Evolutionary conservation across 306 rosid genomes (phyloP), one percentile per base, ranked within the genome.

Genomic region (Senna siamea): DNA sequence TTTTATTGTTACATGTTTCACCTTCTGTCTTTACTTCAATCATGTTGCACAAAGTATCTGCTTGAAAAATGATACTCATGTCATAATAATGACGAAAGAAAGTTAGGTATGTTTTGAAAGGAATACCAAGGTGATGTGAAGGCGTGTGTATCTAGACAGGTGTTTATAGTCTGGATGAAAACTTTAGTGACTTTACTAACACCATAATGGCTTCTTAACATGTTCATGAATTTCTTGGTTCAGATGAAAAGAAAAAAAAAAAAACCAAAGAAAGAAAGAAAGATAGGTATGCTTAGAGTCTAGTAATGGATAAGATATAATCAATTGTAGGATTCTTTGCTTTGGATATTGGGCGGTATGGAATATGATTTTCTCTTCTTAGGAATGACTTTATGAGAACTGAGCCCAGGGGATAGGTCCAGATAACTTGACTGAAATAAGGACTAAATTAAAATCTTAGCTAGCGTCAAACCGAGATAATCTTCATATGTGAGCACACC

Each of bases 131-230:
- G 11, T 41, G 13, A 41, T 37, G 7, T 37, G 3, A 5, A 37
- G 12, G 28, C 19, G 28, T 20, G 7, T 17, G 57, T 7, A 19
- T 52, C 57, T 52, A 52, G 41, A 48, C 17, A 11, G 60, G 8
- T 15, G 7, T 37, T 5, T 37, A 5, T 37, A 37, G 40, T 57
- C 44, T 52, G 59, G 43, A 70, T 41, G 56, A 63, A 14, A 37
- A 32, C 53, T 47, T 47, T 14, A 17, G 74, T 51, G 17, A 52
- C 59, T 38, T 79, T 2, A 58, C 59, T 58, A 48, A 56, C 7
- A 17, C 15, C 22, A 32, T 50, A 50, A 35, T 35, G 22, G 43
- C 66, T 56, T 47, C 30, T 63, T 65, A 62, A 54, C 44, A 5
- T 55, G 60, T 11, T 72, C 35, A 12, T 6, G 11, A 40, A 23